phyloP scores from a whole-genome alignment of 31 red algal genomes.

The Asparagopsis taxiformis region DNA sequence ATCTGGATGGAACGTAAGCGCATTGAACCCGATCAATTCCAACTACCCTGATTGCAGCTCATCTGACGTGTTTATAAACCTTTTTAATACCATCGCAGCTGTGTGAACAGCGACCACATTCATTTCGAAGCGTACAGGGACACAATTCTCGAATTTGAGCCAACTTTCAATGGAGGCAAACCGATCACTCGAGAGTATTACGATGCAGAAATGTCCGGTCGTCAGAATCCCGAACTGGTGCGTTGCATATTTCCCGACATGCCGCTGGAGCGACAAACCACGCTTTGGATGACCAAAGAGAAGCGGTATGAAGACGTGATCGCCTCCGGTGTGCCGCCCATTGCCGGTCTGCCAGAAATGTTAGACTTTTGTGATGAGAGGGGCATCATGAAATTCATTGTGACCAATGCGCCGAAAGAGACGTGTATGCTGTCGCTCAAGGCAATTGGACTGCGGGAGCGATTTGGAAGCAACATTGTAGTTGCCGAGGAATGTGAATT shows the following conservation, averaged over 20 bases:
- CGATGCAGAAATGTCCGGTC: conserved; percentile 59
- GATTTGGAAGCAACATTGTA: conserved; percentile 32
- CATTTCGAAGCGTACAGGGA: conserved; percentile 64
- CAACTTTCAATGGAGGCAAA: conserved; percentile 48
- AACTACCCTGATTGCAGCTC: too few species aligned
- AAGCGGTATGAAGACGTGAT: conserved; percentile 49
- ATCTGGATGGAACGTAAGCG: conserved; percentile 68
- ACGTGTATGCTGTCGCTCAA: conserved; percentile 28
- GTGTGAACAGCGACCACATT: conserved; percentile 56
- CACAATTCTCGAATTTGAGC: conserved; percentile 39
- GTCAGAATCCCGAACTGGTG: conserved; percentile 71
- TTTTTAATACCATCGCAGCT: conserved; percentile 31
- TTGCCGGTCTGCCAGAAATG: conserved; percentile 33
- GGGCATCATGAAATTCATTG: conserved; percentile 33
- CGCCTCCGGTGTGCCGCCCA: conserved; percentile 16
- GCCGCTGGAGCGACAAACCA: conserved; percentile 25
- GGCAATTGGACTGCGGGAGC: conserved; percentile 25
- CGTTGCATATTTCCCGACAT: conserved; percentile 43
- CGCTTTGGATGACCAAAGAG: conserved; percentile 58
- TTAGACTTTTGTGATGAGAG: conserved; percentile 14
- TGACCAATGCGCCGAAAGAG: conserved; percentile 67
- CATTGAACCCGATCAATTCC: too few species aligned
- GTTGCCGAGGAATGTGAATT: conserved; percentile 52
- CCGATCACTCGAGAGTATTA: conserved; percentile 64
- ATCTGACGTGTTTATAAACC: too few species aligned